These are phyloP conservation scores for Aplosporella prunicola DNA, from an alignment of 2,329 filamentous ascomycete genomes.

Conservation along the genomic window DNA sequence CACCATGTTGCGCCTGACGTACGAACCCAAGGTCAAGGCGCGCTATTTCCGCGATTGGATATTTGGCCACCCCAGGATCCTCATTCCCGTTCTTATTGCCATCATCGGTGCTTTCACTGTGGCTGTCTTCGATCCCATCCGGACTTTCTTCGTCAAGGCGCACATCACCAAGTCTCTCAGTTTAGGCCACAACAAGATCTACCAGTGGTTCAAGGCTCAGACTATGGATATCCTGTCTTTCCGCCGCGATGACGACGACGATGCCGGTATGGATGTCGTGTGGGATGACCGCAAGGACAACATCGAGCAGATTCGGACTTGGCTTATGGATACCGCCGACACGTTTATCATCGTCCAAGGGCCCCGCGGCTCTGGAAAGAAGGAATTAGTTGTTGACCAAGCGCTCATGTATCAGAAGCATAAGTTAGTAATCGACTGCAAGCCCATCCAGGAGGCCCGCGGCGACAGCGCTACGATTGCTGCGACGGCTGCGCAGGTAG, in stretches of 20 bases:
- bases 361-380: constrained; percentile 82
- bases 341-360: constrained; percentile 94
- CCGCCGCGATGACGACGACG: constrained; percentile 47
- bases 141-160: constrained; percentile 82
- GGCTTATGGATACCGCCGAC: constrained; percentile 79
- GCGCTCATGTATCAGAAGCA: constrained; percentile 66
- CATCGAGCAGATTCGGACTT: constrained; percentile 72
- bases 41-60: constrained; percentile 85
- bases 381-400: constrained; percentile 77
- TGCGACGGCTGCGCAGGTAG: constrained; percentile 70
- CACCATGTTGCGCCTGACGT: constrained; percentile 71
- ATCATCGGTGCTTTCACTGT: constrained; percentile 76
- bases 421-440: constrained; percentile 83
- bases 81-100: constrained; percentile 74
- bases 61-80: constrained; percentile 73
- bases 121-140: constrained; percentile 84
- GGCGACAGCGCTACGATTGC: constrained; percentile 81
- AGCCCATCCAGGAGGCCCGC: constrained; percentile 80
- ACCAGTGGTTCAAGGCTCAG: constrained; percentile 72
- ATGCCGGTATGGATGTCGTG: constrained; percentile 65
- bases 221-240: constrained; percentile 58
- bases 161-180: constrained; percentile 74
- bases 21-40: constrained; percentile 67
- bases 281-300: constrained; percentile 80
- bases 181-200: constrained; percentile 61